phyloP scores from a whole-genome alignment of 108 stramenopile species.

The Hondaea fermentalgiana region DNA sequence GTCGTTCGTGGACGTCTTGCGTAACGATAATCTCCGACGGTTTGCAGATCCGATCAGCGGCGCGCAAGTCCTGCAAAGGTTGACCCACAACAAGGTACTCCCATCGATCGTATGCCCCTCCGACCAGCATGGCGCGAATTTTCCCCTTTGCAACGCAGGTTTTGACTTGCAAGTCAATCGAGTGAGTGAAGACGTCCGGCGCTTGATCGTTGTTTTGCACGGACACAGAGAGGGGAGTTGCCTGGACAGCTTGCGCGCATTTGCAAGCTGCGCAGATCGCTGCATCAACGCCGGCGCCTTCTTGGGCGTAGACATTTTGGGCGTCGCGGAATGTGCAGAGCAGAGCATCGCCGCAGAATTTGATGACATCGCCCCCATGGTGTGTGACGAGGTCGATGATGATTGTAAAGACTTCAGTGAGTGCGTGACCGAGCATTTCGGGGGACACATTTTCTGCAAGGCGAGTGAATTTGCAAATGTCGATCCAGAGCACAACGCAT shows the following conservation, averaged over 20 bases:
- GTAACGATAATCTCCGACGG: background rate
- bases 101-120: background rate
- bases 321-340: background rate
- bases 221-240: background rate
- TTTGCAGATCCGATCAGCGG: background rate
- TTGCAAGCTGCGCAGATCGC: background rate
- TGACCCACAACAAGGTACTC: slow-evolving; percentile 11
- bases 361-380: background rate
- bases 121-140: background rate
- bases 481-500: slow-evolving; percentile 14
- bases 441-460: background rate
- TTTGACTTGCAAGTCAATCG: background rate
- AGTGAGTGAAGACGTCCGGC: no score
- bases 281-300: background rate
- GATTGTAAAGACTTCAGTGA: background rate
- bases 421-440: background rate
- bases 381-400: background rate
- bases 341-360: slow-evolving; percentile 11
- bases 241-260: background rate
- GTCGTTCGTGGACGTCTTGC: background rate
- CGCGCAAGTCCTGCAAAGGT: background rate
- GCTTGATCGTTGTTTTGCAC: no score
- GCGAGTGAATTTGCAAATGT: background rate
- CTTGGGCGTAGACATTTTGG: background rate
- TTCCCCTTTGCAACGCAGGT: background rate